phyloP scores from a whole-genome alignment of 2,329 filamentous ascomycete species.

The Magnaporthiopsis incrustans region DNA sequence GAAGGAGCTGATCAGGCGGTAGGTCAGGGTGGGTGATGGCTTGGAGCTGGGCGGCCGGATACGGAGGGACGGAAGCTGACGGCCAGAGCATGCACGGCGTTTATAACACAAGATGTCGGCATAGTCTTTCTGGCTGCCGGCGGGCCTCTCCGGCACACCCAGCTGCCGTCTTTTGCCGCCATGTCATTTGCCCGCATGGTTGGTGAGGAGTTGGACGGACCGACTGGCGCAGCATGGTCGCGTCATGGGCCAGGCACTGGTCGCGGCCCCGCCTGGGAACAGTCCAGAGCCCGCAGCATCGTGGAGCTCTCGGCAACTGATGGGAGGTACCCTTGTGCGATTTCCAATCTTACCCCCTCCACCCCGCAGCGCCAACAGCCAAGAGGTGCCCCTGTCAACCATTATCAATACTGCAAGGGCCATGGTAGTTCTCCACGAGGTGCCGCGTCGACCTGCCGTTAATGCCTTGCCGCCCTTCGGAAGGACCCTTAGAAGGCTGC shows the following conservation, averaged over 20 bases:
- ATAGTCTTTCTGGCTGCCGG: too few species aligned
- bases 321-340: too few species aligned
- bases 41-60: background rate
- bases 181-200: background rate
- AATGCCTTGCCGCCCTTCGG: background rate
- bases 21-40: background rate
- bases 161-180: too few species aligned
- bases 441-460: too few species aligned
- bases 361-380: background rate
- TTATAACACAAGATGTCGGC: background rate
- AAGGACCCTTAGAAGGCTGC: background rate
- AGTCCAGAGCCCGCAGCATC: too few species aligned
- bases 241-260: background rate
- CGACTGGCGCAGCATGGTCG: background rate
- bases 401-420: too few species aligned
- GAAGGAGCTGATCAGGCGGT: background rate
- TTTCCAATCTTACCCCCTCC: background rate
- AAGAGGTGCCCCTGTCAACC: too few species aligned
- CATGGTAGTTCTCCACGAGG: background rate
- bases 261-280: background rate
- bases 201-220: too few species aligned
- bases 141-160: too few species aligned
- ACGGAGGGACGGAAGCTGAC: background rate
- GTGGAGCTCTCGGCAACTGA: background rate
- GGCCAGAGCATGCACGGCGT: background rate